Conservation (phyloP, 192 early-diverging fungal genomes). For the Podila clonocystis region DNA sequence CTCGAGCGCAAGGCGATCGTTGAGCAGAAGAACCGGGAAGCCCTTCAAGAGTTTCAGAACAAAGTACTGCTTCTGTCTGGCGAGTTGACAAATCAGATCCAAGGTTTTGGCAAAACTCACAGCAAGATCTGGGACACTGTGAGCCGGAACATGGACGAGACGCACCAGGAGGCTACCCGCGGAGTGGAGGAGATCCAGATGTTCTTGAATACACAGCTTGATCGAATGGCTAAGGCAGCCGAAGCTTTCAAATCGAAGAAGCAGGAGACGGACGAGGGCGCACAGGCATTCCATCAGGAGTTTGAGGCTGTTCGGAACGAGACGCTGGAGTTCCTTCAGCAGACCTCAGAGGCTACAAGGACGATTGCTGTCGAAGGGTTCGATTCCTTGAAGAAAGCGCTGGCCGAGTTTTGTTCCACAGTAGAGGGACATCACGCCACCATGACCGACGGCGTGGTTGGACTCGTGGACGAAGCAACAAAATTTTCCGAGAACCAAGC, state of each 20-base stretch:
- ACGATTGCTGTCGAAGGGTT: constrained; percentile 29
- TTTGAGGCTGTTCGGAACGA: constrained; percentile 30
- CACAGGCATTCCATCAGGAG: constrained; percentile 21
- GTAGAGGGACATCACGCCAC: constrained; percentile 18
- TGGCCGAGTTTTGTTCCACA: constrained; percentile 6
- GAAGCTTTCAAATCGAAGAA: constrained; percentile 9
- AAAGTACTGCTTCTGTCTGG: constrained; percentile 9
- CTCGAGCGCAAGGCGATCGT: constrained; percentile 31
- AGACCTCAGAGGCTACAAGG: constrained; percentile 15
- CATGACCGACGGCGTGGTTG: neutral
- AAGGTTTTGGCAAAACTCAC: constrained; percentile 19
- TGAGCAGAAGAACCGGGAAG: constrained; percentile 20
- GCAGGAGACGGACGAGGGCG: constrained; percentile 10
- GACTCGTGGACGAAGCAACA: constrained; percentile 23
- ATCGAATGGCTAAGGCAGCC: constrained; percentile 16
- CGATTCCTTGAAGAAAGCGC: constrained; percentile 11
- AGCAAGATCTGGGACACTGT: constrained; percentile 6
- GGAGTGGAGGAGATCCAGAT: constrained; percentile 1
- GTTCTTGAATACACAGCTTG: constrained; percentile 10
- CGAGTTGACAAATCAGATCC: constrained; percentile 15
- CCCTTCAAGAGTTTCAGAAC: constrained; percentile 39
- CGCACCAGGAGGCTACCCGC: constrained; percentile 10
- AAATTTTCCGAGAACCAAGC: constrained; percentile 20
- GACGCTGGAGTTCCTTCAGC: constrained; percentile 25
- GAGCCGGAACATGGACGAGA: constrained; percentile 12